Evolutionary conservation across 495 filamentous ascomycete genomes (phyloP).

Genomic region (Polyplosphaeria fusca): DNA sequence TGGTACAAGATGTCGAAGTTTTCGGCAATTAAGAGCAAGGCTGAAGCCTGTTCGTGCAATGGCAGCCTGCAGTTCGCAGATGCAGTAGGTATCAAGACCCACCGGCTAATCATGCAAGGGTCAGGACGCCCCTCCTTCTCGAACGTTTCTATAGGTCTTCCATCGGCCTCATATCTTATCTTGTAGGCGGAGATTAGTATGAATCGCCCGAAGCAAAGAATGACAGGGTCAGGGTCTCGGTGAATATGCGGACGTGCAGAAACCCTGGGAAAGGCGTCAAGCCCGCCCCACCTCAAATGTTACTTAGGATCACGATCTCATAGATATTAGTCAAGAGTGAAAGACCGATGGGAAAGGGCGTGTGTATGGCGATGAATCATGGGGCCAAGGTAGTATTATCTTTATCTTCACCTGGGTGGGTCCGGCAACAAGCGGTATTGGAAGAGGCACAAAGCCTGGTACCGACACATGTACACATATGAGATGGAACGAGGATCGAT

Average conservation of each 20-base stretch:
- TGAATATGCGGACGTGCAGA: background rate
- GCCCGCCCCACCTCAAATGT: background rate
- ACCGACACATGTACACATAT: slow-evolving; percentile 17
- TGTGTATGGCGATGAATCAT: background rate
- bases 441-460: slow-evolving; percentile 9
- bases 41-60: too few species aligned
- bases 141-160: slow-evolving; percentile 1
- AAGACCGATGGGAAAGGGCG: background rate
- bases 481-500: too few species aligned
- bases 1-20: too few species aligned
- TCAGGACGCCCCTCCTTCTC: slow-evolving; percentile 1
- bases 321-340: background rate
- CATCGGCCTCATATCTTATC: background rate
- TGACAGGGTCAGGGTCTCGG: background rate
- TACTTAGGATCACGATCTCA: background rate
- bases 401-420: background rate
- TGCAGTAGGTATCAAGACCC: slow-evolving; percentile 8
- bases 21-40: too few species aligned
- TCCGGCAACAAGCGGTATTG: slow-evolving; percentile 16
- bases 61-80: too few species aligned
- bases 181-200: slow-evolving; percentile 12
- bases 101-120: slow-evolving; percentile 24
- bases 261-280: slow-evolving; percentile 5
- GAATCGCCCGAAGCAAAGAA: slow-evolving; percentile 3
- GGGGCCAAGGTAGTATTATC: background rate